Evolutionary conservation across 495 filamentous ascomycete genomes (phyloP).

Genomic region (Xylaria bambusicola): DNA sequence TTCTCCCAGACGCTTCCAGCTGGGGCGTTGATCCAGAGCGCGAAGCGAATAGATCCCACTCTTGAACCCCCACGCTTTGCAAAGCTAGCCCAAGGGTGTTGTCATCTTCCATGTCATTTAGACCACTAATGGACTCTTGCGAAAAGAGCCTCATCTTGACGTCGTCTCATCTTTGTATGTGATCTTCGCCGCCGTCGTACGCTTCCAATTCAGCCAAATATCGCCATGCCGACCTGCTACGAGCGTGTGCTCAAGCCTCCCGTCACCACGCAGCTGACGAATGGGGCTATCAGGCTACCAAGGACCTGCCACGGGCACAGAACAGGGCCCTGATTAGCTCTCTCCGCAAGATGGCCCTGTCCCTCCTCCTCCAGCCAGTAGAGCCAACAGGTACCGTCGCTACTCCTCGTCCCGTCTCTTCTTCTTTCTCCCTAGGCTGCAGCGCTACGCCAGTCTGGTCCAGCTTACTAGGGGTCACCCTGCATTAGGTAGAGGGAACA

Average conservation of each 20-base stretch:
- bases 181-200: slow-evolving; percentile 18
- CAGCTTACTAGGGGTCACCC: slow-evolving; percentile 6
- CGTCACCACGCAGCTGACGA: slow-evolving; percentile 11
- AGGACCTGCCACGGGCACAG: slow-evolving; percentile 12
- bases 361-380: neutral
- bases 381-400: neutral
- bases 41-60: slow-evolving; percentile 31
- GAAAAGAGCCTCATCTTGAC: slow-evolving; percentile 40
- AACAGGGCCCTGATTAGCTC: slow-evolving; percentile 12
- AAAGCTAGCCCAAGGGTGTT: slow-evolving; percentile 26
- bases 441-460: slow-evolving; percentile 2
- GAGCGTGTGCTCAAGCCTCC: slow-evolving; percentile 10
- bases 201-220: slow-evolving; percentile 13
- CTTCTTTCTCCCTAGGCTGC: neutral
- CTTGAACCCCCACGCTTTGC: slow-evolving; percentile 32
- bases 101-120: slow-evolving; percentile 37
- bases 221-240: slow-evolving; percentile 6
- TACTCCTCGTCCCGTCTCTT: neutral
- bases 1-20: too few species aligned
- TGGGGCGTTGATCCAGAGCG: slow-evolving; percentile 10
- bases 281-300: slow-evolving; percentile 15
- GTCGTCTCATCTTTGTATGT: slow-evolving; percentile 28
- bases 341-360: slow-evolving; percentile 12
- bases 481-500: slow-evolving; percentile 18
- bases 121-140: slow-evolving; percentile 35